phyloP scores from a whole-genome alignment of 352 stramenopile genomes.

The Peronospora farinosa region DNA sequence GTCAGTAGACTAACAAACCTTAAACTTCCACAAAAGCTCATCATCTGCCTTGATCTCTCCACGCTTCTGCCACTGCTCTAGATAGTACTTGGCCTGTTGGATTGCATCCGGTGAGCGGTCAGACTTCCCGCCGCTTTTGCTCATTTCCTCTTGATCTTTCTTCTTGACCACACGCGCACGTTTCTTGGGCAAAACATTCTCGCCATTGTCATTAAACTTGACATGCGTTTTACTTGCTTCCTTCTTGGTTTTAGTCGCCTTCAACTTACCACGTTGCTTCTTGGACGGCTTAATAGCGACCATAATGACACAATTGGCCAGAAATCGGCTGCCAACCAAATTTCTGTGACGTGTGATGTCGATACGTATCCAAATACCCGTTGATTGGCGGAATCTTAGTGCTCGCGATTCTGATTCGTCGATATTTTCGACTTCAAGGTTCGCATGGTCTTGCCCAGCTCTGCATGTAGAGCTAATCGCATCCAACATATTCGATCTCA shows the following conservation, averaged over 20 bases:
- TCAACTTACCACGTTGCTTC: conserved; percentile 75
- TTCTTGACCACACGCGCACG: conserved; percentile 29
- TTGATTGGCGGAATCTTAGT: conserved; percentile 38
- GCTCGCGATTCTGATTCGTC: conserved; percentile 29
- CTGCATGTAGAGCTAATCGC: no score
- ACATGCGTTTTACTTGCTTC: conserved; percentile 40
- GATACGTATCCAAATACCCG: conserved; percentile 3
- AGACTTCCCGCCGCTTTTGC: conserved; percentile 53
- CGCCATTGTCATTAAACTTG: conserved; percentile 62
- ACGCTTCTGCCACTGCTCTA: conserved; percentile 66
- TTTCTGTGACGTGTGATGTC: conserved; percentile 22
- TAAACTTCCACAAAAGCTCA: conserved; percentile 75
- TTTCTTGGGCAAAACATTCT: conserved; percentile 45
- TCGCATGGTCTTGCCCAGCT: no score
- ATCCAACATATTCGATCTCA: no score
- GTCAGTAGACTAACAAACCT: conserved; percentile 30
- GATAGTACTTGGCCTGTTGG: conserved; percentile 75
- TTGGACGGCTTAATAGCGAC: conserved; percentile 55
- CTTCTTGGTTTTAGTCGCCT: conserved; percentile 27
- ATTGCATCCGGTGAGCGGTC: conserved; percentile 75
- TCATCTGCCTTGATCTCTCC: conserved; percentile 45
- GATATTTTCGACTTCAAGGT: conserved; percentile 9
- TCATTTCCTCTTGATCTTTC: conserved; percentile 23
- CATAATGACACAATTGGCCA: conserved; percentile 31
- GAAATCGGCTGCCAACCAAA: conserved; percentile 24